Base-by-base conservation (phyloP, 176 grass and related monocot species). In the Rhipidocladum racemiflorum region DNA sequence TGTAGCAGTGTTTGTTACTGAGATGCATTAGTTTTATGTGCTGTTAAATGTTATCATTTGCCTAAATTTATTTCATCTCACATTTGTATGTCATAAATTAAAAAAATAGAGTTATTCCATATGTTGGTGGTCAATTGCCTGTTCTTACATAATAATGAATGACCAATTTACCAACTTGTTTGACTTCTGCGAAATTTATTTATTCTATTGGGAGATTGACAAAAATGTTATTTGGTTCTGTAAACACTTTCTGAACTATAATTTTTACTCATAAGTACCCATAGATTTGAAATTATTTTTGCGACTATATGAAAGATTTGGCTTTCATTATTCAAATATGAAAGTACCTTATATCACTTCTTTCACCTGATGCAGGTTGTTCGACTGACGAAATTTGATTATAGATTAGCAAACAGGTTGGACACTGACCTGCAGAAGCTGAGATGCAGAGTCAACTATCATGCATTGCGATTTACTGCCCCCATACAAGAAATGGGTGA, bases 381-480 rank as follows among this genome's bases (percentile, higher is more conserved):
- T 75, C 92, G 90, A 68, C 81, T 97, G 79, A 94, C 92, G 11
- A 97, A 97, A 86, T 97, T 91, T 84, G 95, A 97, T 84, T 97
- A 97, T 81, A 92, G 95, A 32, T 84, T 97, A 83, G 86, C 95
- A 72, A 97, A 97, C 84, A 94, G 85, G 83, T 85, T 97, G 84
- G 90, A 97, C 54, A 83, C 83, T 72, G 95, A 97, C 72, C 81
- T 94, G 60, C 95, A 97, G 76, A 97, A 92, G 84, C 69, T 97
- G 81, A 90, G 95, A 76, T 97, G 95, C 68, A 97, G 92, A 91
- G 90, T 94, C 29, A 97, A 97, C 66, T 97, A 97, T 84, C 86
- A 92, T 73, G 85, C 86, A 7, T 84, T 97, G 76, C 91, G 79
- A 90, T 97, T 97, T 82, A 97, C 86, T 20, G 85, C 77, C 43